Conservation (phyloP, 2,329 filamentous ascomycete genomes). For the Aspergillus sp. region DNA sequence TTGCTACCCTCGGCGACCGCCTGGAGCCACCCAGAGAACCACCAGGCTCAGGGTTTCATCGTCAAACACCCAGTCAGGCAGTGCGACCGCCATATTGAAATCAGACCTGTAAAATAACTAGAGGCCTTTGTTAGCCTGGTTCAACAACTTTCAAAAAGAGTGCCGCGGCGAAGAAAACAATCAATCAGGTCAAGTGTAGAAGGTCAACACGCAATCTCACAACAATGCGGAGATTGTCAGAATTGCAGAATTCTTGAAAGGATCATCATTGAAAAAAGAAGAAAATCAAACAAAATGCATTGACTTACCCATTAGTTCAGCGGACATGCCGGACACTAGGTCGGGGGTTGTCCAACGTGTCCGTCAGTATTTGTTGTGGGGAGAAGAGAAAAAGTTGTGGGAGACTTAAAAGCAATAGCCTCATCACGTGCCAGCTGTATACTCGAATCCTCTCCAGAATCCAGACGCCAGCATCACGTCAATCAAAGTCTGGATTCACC, state of each 20-base stretch:
- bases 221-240: conserved; percentile 41
- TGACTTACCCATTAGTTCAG: not conserved
- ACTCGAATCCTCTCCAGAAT: conserved; percentile 19
- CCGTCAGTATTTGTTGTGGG: not conserved
- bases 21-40: too few relatives aligned
- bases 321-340: too few relatives aligned
- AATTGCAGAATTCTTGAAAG: conserved; percentile 48
- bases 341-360: not conserved
- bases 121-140: conserved; percentile 16
- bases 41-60: not conserved
- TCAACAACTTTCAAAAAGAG: conserved; percentile 7
- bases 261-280: conserved; percentile 35
- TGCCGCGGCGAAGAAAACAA: not conserved
- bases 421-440: conserved; percentile 27
- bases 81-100: conserved; percentile 3
- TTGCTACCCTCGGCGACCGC: conserved; percentile 22
- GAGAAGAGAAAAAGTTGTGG: not conserved
- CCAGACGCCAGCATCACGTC: conserved; percentile 14
- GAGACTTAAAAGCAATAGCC: conserved; percentile 16
- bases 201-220: conserved; percentile 48
- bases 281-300: not conserved
- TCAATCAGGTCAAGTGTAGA: conserved; percentile 49
- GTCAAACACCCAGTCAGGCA: not conserved
- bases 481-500: conserved; percentile 5
- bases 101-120: not conserved